Conservation (phyloP, 1,284 basidiomycete species). For the Cutaneotrichosporon sp. region DNA sequence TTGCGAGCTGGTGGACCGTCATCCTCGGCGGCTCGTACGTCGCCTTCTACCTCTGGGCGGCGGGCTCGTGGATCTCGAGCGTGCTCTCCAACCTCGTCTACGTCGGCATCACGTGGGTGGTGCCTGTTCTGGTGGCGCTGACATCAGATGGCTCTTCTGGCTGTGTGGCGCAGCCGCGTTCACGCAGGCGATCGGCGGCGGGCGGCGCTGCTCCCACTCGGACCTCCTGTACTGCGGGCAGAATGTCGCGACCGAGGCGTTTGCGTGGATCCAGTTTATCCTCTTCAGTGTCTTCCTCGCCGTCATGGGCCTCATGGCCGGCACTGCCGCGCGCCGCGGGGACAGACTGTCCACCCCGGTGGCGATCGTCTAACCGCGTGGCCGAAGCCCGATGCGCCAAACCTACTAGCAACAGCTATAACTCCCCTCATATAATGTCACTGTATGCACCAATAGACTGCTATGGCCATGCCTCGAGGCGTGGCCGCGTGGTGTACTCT, state of each 20-base stretch:
- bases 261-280: conserved; percentile 55
- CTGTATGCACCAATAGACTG: neutral
- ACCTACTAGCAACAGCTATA: no score
- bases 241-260: conserved; percentile 50
- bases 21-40: conserved; percentile 48
- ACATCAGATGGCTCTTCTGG: conserved; percentile 53
- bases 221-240: conserved; percentile 42
- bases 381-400: no score
- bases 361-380: neutral
- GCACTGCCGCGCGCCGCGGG: conserved; percentile 39
- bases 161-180: conserved; percentile 46
- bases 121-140: neutral
- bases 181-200: conserved; percentile 48
- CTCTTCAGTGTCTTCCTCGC: conserved; percentile 43
- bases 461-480: conserved; percentile 27
- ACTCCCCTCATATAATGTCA: neutral
- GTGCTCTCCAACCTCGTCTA: conserved; percentile 51
- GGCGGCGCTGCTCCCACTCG: conserved; percentile 36
- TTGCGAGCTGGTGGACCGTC: conserved; percentile 55
- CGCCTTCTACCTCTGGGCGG: conserved; percentile 43
- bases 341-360: conserved; percentile 34
- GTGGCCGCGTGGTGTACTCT: conserved; percentile 39
- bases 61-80: conserved; percentile 28
- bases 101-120: conserved; percentile 51
- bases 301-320: conserved; percentile 37